phyloP scores from a whole-genome alignment of 441 rosid species.

The Gossypium schwendimanii region DNA sequence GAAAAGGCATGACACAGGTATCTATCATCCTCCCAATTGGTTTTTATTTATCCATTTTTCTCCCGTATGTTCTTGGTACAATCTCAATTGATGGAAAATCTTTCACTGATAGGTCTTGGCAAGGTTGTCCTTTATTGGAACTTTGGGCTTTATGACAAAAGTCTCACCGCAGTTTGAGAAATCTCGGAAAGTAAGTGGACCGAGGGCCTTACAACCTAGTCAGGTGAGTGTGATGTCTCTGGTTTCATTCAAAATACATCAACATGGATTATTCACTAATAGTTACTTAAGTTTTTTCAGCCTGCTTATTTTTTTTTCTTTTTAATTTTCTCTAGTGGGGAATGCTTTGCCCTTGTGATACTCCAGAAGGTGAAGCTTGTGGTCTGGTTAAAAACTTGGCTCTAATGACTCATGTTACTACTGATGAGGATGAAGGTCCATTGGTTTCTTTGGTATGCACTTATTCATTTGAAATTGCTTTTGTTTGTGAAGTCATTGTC shows the following conservation, averaged over 20 bases:
- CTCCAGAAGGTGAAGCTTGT: constrained; percentile 97
- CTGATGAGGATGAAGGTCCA: constrained; percentile 91
- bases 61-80: constrained; percentile 6
- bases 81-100: constrained; percentile 19
- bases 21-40: constrained; percentile 9
- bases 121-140: constrained; percentile 75
- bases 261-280: neutral
- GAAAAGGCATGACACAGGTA: constrained; percentile 98
- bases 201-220: constrained; percentile 98
- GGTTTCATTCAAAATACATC: neutral
- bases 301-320: constrained; percentile 6
- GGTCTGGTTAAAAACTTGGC: constrained; percentile 98
- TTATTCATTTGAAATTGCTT: constrained; percentile 1
- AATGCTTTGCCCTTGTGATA: constrained; percentile 99
- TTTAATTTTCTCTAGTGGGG: constrained; percentile 68
- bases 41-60: constrained; percentile 13
- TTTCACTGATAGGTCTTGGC: constrained; percentile 47
- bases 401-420: constrained; percentile 97
- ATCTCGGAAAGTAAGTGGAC: constrained; percentile 99
- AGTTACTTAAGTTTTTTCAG: constrained; percentile 1
- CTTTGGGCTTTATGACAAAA: constrained; percentile 82
- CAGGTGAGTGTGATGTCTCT: constrained; percentile 48
- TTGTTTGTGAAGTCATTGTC: neutral
- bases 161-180: constrained; percentile 86
- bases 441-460: constrained; percentile 62